phyloP scores from a whole-genome alignment of 2,329 filamentous ascomycete species.

The Pestalotiopsis sp. region DNA sequence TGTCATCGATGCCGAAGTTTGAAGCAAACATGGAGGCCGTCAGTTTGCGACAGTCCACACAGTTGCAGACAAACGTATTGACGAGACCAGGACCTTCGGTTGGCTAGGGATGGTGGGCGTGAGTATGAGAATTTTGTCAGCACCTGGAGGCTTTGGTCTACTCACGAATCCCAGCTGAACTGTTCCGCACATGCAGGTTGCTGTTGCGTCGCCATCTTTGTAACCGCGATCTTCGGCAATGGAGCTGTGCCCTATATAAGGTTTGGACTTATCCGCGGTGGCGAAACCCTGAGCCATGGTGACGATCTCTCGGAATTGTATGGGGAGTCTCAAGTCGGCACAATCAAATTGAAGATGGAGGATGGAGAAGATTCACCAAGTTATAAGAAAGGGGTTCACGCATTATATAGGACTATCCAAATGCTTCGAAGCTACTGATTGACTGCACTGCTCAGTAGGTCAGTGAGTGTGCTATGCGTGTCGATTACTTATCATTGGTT shows the following conservation, averaged over 20 bases:
- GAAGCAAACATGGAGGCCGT: slow-evolving; percentile 65
- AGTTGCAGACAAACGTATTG: slow-evolving; percentile 60
- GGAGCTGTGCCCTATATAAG: slow-evolving; percentile 40
- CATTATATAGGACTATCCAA: too few species aligned
- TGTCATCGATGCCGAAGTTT: slow-evolving; percentile 55
- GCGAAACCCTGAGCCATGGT: background rate
- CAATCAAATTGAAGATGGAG: too few species aligned
- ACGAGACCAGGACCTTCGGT: slow-evolving; percentile 46
- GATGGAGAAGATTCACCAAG: too few species aligned
- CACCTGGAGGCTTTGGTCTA: slow-evolving; percentile 13
- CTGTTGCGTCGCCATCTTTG: slow-evolving; percentile 50
- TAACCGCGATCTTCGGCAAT: slow-evolving; percentile 45
- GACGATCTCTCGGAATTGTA: background rate
- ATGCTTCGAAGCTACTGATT: too few species aligned
- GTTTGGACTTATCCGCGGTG: slow-evolving; percentile 7
- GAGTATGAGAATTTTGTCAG: background rate
- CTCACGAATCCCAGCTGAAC: slow-evolving; percentile 57
- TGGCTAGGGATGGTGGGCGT: slow-evolving; percentile 35
- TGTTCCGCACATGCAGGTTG: slow-evolving; percentile 60
- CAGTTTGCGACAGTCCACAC: slow-evolving; percentile 63
- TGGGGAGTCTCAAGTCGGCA: too few species aligned
- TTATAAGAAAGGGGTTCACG: too few species aligned
- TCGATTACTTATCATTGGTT: too few species aligned
- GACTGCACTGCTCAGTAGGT: too few species aligned
- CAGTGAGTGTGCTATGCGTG: too few species aligned